Percentiles rank a stretch among this genome's conserved stretches.
These are phyloP conservation scores for Thelonectria blattea DNA, from an alignment of 2,329 filamentous ascomycete genomes.

Conservation along the genomic window DNA sequence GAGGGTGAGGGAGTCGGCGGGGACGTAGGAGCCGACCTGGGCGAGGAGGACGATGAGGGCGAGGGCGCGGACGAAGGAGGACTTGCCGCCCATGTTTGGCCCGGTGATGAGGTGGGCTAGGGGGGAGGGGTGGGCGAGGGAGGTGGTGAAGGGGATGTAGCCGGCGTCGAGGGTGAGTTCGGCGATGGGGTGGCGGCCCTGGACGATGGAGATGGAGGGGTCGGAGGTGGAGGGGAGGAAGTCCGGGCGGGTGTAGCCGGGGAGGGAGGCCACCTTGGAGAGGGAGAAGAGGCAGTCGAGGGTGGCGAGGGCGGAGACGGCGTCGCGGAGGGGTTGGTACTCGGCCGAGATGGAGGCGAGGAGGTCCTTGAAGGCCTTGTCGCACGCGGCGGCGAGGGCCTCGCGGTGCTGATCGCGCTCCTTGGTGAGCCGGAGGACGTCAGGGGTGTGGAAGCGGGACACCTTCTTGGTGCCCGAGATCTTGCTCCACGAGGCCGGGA, in stretches of 20 bases:
- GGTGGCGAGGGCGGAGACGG: conserved; percentile 81
- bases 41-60: conserved; percentile 93
- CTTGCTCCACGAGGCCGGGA: conserved; percentile 94
- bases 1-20: conserved; percentile 74
- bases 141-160: conserved; percentile 90
- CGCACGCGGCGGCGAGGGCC: conserved; percentile 88
- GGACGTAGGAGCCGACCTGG: conserved; percentile 93
- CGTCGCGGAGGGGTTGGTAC: conserved; percentile 89
- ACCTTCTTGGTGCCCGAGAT: conserved; percentile 93
- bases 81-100: conserved; percentile 99
- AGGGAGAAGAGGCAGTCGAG: conserved; percentile 91
- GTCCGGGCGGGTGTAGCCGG: conserved; percentile 83
- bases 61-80: conserved; percentile 92
- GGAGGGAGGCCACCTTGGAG: conserved; percentile 80
- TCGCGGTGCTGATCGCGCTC: conserved; percentile 96
- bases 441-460: conserved; percentile 92
- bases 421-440: conserved; percentile 80
- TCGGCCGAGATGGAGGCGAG: conserved; percentile 77
- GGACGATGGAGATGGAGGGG: conserved; percentile 64
- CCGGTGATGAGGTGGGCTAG: conserved; percentile 90
- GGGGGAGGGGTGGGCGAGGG: conserved; percentile 68
- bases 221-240: conserved; percentile 66
- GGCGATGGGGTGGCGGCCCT: conserved; percentile 92
- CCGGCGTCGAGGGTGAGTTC: conserved; percentile 84
- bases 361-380: conserved; percentile 76